Conservation (phyloP, 148 eudicot species). For the Camellia lanceoleosa region DNA sequence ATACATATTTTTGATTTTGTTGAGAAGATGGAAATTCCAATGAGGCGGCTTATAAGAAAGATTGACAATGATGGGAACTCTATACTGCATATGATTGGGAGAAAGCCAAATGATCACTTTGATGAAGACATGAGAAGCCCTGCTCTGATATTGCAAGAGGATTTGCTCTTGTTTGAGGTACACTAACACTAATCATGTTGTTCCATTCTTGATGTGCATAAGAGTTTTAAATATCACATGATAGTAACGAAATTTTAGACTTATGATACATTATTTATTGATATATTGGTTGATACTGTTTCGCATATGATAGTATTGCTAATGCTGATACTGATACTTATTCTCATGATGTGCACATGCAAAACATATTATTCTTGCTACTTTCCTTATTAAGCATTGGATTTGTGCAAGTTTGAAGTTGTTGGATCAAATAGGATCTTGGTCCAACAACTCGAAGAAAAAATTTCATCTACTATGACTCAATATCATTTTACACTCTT, state of each 20-base stretch:
- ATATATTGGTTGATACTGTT: too few relatives aligned
- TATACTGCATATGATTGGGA: neutral
- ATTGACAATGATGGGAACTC: neutral
- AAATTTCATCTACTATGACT: too few relatives aligned
- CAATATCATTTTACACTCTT: too few relatives aligned
- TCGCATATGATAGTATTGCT: too few relatives aligned
- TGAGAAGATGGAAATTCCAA: neutral
- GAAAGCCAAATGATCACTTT: neutral
- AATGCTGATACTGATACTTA: too few relatives aligned
- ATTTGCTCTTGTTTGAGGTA: conserved; percentile 10
- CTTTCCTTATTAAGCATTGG: too few relatives aligned
- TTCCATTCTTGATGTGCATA: too few relatives aligned
- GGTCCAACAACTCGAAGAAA: neutral
- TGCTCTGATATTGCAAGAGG: neutral
- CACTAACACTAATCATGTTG: neutral
- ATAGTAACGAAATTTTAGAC: too few relatives aligned
- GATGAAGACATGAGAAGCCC: neutral
- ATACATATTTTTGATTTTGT: neutral
- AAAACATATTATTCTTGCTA: too few relatives aligned
- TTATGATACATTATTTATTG: neutral
- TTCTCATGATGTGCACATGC: neutral
- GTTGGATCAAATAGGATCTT: neutral
- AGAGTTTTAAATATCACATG: neutral
- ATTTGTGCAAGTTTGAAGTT: neutral
- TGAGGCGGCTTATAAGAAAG: neutral